Conservation (phyloP, 108 stramenopile genomes). For the Pseudonitzschia multistriata region DNA sequence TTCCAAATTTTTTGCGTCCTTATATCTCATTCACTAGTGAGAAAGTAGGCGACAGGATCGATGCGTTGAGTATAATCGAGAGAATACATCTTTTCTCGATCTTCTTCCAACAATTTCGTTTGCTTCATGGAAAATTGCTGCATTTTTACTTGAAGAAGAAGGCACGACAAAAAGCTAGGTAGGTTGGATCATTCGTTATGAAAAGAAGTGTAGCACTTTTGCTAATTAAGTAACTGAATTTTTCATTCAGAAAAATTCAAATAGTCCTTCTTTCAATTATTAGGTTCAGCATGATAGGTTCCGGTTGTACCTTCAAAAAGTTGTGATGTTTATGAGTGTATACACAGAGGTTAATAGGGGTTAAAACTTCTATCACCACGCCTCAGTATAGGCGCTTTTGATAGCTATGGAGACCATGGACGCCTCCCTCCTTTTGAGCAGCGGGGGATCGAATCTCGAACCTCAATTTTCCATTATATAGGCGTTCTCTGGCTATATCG, state of each 20-base stretch:
- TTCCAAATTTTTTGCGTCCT: neutral
- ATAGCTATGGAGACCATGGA: slow-evolving; percentile 97
- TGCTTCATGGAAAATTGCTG: neutral
- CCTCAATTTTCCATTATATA: slow-evolving; percentile 77
- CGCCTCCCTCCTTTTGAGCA: slow-evolving; percentile 99
- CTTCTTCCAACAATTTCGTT: slow-evolving; percentile 2
- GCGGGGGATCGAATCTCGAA: slow-evolving; percentile 99
- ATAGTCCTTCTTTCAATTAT: too few relatives aligned
- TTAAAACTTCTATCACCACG: neutral
- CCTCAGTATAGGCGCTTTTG: slow-evolving; percentile 87
- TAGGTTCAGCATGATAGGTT: too few relatives aligned
- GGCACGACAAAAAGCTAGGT: too few relatives aligned
- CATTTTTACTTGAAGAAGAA: neutral
- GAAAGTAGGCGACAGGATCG: neutral
- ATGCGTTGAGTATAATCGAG: slow-evolving; percentile 4
- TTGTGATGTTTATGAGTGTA: too few relatives aligned
- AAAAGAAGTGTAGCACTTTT: neutral
- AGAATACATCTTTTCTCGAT: neutral
- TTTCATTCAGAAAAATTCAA: too few relatives aligned
- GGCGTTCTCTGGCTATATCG: slow-evolving; percentile 64
- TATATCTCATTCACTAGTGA: neutral
- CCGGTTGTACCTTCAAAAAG: neutral
- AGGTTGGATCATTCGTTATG: neutral
- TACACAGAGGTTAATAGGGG: neutral
- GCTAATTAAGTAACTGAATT: too few relatives aligned